Evolutionary conservation across 768 basidiomycete species (phyloP).

Genomic region (Coprinopsis sp.): DNA sequence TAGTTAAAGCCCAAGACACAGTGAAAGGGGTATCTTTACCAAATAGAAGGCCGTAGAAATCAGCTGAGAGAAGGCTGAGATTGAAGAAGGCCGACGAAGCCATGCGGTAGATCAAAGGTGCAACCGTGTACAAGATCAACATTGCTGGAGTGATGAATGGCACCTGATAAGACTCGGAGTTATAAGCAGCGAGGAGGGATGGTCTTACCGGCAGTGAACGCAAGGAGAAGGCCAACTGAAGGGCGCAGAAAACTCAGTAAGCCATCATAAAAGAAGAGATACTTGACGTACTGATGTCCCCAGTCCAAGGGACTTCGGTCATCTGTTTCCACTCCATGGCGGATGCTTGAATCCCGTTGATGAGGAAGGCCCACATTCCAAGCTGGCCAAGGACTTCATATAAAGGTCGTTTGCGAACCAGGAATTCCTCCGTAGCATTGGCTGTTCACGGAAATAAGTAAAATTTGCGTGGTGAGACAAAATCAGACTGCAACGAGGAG

Average conservation of each 20-base stretch:
- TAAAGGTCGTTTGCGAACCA: conserved; percentile 72
- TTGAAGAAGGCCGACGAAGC: conserved; percentile 86
- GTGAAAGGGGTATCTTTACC: conserved; percentile 34
- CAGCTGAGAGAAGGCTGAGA: conserved; percentile 78
- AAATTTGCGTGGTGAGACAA: not conserved
- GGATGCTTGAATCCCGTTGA: conserved; percentile 76
- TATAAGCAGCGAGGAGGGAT: not conserved
- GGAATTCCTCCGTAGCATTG: conserved; percentile 85
- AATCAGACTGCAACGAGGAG: not conserved
- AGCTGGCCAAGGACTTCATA: conserved; percentile 88
- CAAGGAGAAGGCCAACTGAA: conserved; percentile 39
- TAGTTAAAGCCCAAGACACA: conserved; percentile 1
- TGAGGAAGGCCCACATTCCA: conserved; percentile 79
- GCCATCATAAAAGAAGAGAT: conserved; percentile 1
- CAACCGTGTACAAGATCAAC: conserved; percentile 81
- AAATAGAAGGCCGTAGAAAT: conserved; percentile 84
- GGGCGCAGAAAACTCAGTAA: conserved; percentile 5
- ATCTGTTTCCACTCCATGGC: conserved; percentile 66
- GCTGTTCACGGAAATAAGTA: conserved; percentile 36
- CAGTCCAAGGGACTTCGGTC: conserved; percentile 67
- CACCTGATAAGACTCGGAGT: not conserved
- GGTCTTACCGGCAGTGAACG: conserved; percentile 33
- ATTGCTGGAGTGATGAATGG: conserved; percentile 48
- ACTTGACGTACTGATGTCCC: conserved; percentile 51
- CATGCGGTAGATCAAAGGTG: conserved; percentile 80